Evolutionary conservation across 129 eudicot genomes (phyloP).

Genomic region (Daucus carota): DH1_v3.0 NC_030381.2:22868501-22869000

Average conservation of each 20-base stretch:
- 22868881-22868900: not conserved
- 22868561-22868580: not conserved
- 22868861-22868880: not conserved
- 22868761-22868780: slow-evolving; percentile 83
- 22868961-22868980: slow-evolving; percentile 90
- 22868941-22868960: slow-evolving; percentile 75
- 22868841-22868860: slow-evolving; percentile 20
- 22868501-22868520: not conserved
- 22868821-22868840: slow-evolving; percentile 83
- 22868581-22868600: too few species aligned
- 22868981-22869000: slow-evolving; percentile 99
- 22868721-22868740: slow-evolving; percentile 96
- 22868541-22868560: not conserved
- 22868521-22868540: not conserved
- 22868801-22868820: slow-evolving; percentile 87
- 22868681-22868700: not conserved
- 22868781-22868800: slow-evolving; percentile 83
- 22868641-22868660: not conserved
- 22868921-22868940: slow-evolving; percentile 61
- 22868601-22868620: not conserved
- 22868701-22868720: not conserved
- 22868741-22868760: slow-evolving; percentile 86
- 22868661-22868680: not conserved
- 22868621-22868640: not conserved
- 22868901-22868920: not conserved